These are phyloP conservation scores for Chloromonas sp. DNA, from an alignment of 163 green algal species.

Conservation along the genomic window DNA sequence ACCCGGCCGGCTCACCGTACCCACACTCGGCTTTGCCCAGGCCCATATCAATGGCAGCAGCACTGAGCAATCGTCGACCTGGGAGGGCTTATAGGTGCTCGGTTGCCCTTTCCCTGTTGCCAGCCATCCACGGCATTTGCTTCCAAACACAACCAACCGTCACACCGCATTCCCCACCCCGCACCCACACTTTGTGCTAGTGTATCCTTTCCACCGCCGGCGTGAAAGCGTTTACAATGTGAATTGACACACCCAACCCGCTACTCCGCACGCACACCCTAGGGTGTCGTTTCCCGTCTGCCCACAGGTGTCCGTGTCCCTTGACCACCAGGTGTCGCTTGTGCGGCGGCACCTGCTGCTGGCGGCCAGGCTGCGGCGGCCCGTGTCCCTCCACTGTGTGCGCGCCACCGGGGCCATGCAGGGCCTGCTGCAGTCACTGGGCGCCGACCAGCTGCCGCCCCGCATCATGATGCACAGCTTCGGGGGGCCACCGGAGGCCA, in stretches of 20 bases:
- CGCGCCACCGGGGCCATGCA: constrained; percentile 33
- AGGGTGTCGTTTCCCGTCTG: neutral
- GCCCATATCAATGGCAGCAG: too few relatives aligned
- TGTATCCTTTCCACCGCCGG: too few relatives aligned
- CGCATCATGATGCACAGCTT: constrained; percentile 48
- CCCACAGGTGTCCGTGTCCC: constrained; percentile 6
- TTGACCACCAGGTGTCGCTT: constrained; percentile 34
- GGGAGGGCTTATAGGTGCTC: too few relatives aligned
- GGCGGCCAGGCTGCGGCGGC: constrained; percentile 32
- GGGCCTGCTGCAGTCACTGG: constrained; percentile 22
- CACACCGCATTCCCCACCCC: too few relatives aligned
- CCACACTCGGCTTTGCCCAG: too few relatives aligned
- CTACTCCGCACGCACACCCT: neutral
- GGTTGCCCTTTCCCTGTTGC: too few relatives aligned
- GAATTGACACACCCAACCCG: neutral
- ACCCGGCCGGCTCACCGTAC: too few relatives aligned
- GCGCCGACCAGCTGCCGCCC: constrained; percentile 13
- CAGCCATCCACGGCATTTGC: too few relatives aligned
- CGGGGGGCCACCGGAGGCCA: constrained; percentile 22
- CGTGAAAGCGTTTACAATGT: too few relatives aligned
- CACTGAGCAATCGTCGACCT: too few relatives aligned
- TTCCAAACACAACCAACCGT: too few relatives aligned
- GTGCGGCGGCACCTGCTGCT: constrained; percentile 32
- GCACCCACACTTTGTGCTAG: too few relatives aligned
- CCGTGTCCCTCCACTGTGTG: constrained; percentile 45